Percentiles rank a stretch among this genome's conserved stretches.
Conservation (phyloP, 345 rosid species). For the Salix koriyanagi region DNA sequence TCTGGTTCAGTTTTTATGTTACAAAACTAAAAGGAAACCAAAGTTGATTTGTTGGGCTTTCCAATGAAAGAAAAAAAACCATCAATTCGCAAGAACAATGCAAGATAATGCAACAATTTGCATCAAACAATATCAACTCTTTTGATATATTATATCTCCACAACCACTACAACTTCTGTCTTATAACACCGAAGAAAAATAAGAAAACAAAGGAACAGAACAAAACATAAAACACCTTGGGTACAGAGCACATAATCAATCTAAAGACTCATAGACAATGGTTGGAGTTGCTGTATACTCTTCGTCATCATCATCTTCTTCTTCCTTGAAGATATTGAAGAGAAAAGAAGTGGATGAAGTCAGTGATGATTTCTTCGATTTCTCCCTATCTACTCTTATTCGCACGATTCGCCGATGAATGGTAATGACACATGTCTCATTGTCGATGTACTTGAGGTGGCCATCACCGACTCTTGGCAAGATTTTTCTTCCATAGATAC, state of each 20-base stretch:
- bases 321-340: conserved; percentile 36
- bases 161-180: background rate
- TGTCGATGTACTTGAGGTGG: too few species aligned
- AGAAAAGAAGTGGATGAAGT: conserved; percentile 55
- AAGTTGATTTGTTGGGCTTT: too few species aligned
- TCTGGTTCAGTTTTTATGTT: too few species aligned
- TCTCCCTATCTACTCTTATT: conserved; percentile 72
- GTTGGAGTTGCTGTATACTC: background rate
- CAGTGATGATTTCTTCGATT: conserved; percentile 73
- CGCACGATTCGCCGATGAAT: conserved; percentile 59
- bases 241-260: too few species aligned
- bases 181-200: background rate
- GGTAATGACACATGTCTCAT: too few species aligned
- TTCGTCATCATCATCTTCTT: conserved; percentile 1
- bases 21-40: too few species aligned
- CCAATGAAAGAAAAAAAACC: too few species aligned
- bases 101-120: too few species aligned
- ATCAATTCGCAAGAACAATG: too few species aligned
- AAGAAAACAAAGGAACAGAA: background rate
- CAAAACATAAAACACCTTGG: background rate
- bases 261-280: background rate
- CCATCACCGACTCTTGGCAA: too few species aligned
- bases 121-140: too few species aligned
- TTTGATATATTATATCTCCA: background rate
- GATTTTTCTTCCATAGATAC: too few species aligned